Evolutionary conservation across 208 protist species (phyloP).

Genomic region (Leishmania mexicana): DNA sequence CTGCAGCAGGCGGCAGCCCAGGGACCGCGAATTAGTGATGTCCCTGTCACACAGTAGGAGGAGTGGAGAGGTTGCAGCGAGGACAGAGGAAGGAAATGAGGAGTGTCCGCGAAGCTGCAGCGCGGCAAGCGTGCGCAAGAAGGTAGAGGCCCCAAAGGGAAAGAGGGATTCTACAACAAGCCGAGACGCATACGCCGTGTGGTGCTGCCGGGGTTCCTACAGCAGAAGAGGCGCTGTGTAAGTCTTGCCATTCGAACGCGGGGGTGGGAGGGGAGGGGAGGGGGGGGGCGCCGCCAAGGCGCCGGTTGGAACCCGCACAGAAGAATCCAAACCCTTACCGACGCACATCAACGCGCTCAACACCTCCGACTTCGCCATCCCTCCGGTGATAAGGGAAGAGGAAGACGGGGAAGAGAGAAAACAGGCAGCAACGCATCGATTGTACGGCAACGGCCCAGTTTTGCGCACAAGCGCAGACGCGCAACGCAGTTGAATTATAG

Average conservation of each 20-base stretch:
- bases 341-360: background rate
- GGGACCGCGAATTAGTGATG: background rate
- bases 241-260: background rate
- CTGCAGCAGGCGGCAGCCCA: background rate
- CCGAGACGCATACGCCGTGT: background rate
- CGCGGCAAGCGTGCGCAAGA: background rate
- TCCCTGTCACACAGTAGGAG: background rate
- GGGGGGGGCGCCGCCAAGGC: background rate
- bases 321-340: background rate
- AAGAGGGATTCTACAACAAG: slow-evolving; percentile 2
- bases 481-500: background rate
- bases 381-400: background rate
- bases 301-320: background rate
- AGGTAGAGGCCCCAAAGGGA: background rate
- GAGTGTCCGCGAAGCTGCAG: background rate
- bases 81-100: background rate
- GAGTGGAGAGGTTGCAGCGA: too few species aligned
- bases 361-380: background rate
- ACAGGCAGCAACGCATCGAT: background rate
- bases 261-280: background rate
- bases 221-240: background rate
- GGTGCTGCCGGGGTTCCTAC: background rate
- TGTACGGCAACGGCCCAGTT: background rate
- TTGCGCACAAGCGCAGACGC: background rate
- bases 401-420: background rate